Conservation (phyloP, 2,329 filamentous ascomycete species). For the Aspergillus pseudotamarii region DNA sequence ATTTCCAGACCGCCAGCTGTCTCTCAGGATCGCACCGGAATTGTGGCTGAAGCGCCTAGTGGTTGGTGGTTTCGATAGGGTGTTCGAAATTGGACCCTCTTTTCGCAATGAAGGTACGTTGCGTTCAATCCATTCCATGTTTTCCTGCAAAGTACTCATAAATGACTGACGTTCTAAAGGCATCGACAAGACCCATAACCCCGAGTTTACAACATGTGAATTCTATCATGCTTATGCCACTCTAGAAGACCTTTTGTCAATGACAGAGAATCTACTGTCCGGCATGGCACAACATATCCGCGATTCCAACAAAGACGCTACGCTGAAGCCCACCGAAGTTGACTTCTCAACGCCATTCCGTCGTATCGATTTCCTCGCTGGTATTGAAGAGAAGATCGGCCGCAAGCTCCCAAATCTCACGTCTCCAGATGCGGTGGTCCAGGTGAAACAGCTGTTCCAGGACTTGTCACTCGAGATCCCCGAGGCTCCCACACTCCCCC, state of each 20-base stretch:
- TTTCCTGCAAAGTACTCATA: not conserved
- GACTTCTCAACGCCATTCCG: slow-evolving; percentile 63
- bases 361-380: slow-evolving; percentile 81
- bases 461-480: slow-evolving; percentile 55
- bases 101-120: slow-evolving; percentile 84
- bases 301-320: slow-evolving; percentile 45
- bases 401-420: slow-evolving; percentile 66
- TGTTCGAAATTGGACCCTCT: slow-evolving; percentile 90
- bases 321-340: slow-evolving; percentile 52
- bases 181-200: slow-evolving; percentile 87
- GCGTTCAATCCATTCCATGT: not conserved
- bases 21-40: slow-evolving; percentile 88
- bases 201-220: slow-evolving; percentile 96
- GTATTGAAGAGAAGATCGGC: slow-evolving; percentile 69
- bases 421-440: slow-evolving; percentile 56
- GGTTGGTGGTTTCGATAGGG: slow-evolving; percentile 80
- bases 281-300: slow-evolving; percentile 59
- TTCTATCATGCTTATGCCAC: slow-evolving; percentile 89
- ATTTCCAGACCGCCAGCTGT: slow-evolving; percentile 70
- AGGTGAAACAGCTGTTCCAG: slow-evolving; percentile 60
- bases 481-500: slow-evolving; percentile 60
- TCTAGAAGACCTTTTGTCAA: slow-evolving; percentile 71
- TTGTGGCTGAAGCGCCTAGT: slow-evolving; percentile 92
- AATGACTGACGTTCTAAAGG: slow-evolving; percentile 38
- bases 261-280: slow-evolving; percentile 72